Conservation (phyloP, 179 eudicot species). For the Drosera spatulata region DNA sequence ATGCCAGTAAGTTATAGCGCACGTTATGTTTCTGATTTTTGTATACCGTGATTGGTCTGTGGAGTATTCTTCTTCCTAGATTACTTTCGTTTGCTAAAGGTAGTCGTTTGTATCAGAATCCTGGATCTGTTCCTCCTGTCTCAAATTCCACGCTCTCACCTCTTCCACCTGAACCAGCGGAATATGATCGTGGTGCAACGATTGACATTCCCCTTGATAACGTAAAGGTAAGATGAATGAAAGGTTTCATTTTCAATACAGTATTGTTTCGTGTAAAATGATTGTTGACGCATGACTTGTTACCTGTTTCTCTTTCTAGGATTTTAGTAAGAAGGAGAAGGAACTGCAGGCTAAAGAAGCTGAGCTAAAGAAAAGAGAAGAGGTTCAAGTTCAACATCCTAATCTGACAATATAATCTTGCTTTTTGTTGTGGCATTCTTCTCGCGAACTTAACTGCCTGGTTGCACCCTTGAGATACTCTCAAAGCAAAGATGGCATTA, state of each 20-base stretch:
- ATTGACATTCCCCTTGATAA: slow-evolving; percentile 54
- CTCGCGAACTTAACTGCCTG: not conserved
- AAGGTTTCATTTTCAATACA: no score
- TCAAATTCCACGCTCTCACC: slow-evolving; percentile 45
- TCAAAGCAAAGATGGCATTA: not conserved
- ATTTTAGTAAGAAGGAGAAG: no score
- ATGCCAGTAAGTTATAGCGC: slow-evolving; percentile 26
- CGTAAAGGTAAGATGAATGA: slow-evolving; percentile 9
- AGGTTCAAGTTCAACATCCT: no score
- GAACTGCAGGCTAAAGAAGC: no score
- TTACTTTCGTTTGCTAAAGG: not conserved
- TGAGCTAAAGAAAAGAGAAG: no score
- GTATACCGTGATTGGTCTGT: no score
- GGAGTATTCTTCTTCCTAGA: not conserved
- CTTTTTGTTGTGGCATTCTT: not conserved
- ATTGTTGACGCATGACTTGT: no score
- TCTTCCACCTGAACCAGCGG: slow-evolving; percentile 57
- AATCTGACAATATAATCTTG: no score
- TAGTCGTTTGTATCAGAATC: slow-evolving; percentile 14
- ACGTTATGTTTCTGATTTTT: no score
- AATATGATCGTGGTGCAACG: slow-evolving; percentile 34
- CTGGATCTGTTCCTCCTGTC: slow-evolving; percentile 30
- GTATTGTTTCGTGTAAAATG: no score
- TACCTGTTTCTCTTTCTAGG: no score
- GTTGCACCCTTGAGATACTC: not conserved